A percentile compares a stretch with the other conserved stretches of the same genome.
These are phyloP conservation scores for Papiliotrema terrestris DNA, from an alignment of 1,284 basidiomycete species.

Conservation along the genomic window DNA sequence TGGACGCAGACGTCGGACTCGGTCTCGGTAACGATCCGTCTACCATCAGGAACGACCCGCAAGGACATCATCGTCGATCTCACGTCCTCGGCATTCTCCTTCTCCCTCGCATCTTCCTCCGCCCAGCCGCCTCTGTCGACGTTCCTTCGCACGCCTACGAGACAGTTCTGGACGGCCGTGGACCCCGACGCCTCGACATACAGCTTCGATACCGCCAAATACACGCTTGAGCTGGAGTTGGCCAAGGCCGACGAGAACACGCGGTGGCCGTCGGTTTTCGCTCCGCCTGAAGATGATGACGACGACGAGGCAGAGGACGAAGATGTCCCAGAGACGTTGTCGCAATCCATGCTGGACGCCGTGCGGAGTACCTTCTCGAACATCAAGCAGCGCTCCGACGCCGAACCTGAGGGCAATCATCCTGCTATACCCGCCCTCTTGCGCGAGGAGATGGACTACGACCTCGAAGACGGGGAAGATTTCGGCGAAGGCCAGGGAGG, in stretches of 20 bases:
- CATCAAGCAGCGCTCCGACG: conserved; percentile 21
- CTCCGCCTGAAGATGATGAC: conserved; percentile 22
- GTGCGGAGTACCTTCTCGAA: conserved; percentile 61
- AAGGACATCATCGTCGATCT: conserved; percentile 65
- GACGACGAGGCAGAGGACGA: conserved; percentile 62
- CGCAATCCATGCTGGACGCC: conserved; percentile 71
- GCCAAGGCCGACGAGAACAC: conserved; percentile 75
- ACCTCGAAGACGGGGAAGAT: conserved; percentile 50
- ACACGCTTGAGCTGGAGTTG: conserved; percentile 73
- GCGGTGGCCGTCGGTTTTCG: conserved; percentile 81
- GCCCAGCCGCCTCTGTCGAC: conserved; percentile 53
- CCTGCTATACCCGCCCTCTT: conserved; percentile 42
- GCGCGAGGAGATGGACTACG: conserved; percentile 49
- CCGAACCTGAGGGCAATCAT: conserved; percentile 28
- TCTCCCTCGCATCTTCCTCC: conserved; percentile 53
- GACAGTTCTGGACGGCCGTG: conserved; percentile 71
- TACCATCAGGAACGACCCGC: conserved; percentile 66
- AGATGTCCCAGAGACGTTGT: conserved; percentile 84
- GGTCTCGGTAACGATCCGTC: conserved; percentile 73
- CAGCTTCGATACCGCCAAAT: conserved; percentile 75
- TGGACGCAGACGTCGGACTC: conserved; percentile 86
- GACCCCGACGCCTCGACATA: conserved; percentile 70
- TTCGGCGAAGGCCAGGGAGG: conserved; percentile 55
- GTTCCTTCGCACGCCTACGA: conserved; percentile 54
- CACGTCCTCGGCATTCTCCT: conserved; percentile 61